Percentiles rank a stretch among this genome's conserved stretches.
These are phyloP conservation scores for Saccharomycopsis fodiens DNA, from an alignment of 805 yeast species.

Conservation along the genomic window DNA sequence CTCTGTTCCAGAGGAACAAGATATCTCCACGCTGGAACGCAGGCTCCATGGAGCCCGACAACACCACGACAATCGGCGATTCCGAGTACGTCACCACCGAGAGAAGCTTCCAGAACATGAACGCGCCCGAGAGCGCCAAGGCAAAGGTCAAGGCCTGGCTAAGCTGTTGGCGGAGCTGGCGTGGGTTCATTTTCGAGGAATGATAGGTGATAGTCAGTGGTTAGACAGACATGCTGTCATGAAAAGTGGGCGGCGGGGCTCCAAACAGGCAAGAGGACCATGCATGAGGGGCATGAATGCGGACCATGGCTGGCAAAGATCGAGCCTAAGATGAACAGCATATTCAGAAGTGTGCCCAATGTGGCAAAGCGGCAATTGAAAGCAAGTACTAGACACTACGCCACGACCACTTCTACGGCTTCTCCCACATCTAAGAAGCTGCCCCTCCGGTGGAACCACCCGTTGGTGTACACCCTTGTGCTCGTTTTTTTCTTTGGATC, in stretches of 20 bases:
- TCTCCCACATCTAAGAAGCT: background rate
- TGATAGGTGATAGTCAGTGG: background rate
- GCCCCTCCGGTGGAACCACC: conserved; percentile 7
- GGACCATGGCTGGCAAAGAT: too few species aligned
- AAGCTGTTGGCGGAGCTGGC: conserved; percentile 20
- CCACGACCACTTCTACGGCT: too few species aligned
- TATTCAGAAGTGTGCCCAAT: too few species aligned
- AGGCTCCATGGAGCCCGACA: conserved; percentile 99
- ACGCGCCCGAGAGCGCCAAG: conserved; percentile 81
- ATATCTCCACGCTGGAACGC: conserved; percentile 98
- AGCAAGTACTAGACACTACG: too few species aligned
- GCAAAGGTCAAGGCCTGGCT: conserved; percentile 49
- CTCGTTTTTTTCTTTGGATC: conserved; percentile 40
- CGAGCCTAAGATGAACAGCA: too few species aligned
- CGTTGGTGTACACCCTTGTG: conserved; percentile 33
- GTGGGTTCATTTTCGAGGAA: conserved; percentile 10
- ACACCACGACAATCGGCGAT: conserved; percentile 92
- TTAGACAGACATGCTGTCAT: background rate
- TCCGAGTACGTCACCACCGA: conserved; percentile 72
- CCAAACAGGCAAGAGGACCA: too few species aligned
- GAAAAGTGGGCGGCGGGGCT: background rate
- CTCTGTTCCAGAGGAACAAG: conserved; percentile 83
- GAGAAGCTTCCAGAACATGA: conserved; percentile 83
- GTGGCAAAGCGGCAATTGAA: too few species aligned
- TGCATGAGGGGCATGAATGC: too few species aligned